Conservation (phyloP, 306 rosid genomes). For the Herpetospermum pedunculosum region DNA sequence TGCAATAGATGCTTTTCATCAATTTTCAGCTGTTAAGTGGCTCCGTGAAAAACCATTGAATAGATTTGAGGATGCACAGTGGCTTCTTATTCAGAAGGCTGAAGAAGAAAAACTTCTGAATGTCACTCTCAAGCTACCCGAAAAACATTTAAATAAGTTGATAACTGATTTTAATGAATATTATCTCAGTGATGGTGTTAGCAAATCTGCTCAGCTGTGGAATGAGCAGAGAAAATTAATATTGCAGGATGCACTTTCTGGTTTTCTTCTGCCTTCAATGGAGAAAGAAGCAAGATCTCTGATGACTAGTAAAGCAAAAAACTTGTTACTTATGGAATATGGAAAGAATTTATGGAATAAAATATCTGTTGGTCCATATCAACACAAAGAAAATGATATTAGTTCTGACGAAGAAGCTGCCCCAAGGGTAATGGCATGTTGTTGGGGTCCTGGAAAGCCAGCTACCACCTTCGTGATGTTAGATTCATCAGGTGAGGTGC, state of each 20-base stretch:
- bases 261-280: slow-evolving; percentile 85
- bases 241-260: slow-evolving; percentile 74
- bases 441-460: slow-evolving; percentile 98
- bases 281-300: slow-evolving; percentile 86
- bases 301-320: slow-evolving; percentile 62
- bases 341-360: slow-evolving; percentile 82
- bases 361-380: slow-evolving; percentile 92
- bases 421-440: slow-evolving; percentile 97
- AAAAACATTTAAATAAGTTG: slow-evolving; percentile 57
- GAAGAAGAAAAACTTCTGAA: slow-evolving; percentile 92
- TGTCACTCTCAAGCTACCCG: slow-evolving; percentile 82
- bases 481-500: slow-evolving; percentile 89
- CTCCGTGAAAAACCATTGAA: slow-evolving; percentile 74
- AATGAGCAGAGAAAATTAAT: slow-evolving; percentile 92
- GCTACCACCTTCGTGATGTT: slow-evolving; percentile 92
- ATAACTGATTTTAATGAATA: slow-evolving; percentile 69
- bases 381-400: slow-evolving; percentile 74
- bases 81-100: slow-evolving; percentile 96
- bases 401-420: slow-evolving; percentile 84
- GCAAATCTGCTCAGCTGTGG: slow-evolving; percentile 96
- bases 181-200: slow-evolving; percentile 91
- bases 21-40: slow-evolving; percentile 85
- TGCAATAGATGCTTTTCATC: slow-evolving; percentile 81
- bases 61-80: slow-evolving; percentile 83
- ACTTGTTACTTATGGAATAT: slow-evolving; percentile 74